Conservation (phyloP, 225 moss, liverwort and hornwort genomes). For the Ulota crispa region DNA sequence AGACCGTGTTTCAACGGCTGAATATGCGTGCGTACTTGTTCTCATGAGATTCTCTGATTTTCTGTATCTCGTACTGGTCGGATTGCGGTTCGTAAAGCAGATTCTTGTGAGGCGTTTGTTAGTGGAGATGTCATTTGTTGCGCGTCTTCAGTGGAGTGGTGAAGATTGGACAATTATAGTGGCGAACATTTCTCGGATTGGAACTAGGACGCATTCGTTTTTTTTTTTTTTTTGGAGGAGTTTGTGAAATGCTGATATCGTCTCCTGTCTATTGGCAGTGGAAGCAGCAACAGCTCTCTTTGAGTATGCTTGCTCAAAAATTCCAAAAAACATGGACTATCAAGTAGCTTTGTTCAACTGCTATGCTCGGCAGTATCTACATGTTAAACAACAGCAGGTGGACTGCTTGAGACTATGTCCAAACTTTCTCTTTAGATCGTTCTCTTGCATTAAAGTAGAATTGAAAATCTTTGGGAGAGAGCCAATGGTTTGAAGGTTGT, state of each 20-base stretch:
- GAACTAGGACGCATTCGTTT: neutral
- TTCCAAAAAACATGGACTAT: constrained; percentile 70
- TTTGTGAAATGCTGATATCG: constrained; percentile 15
- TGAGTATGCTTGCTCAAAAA: constrained; percentile 76
- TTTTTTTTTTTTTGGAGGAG: neutral
- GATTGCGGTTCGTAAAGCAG: neutral
- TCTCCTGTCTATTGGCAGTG: constrained; percentile 45
- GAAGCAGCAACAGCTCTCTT: constrained; percentile 82
- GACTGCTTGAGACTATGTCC: constrained; percentile 7
- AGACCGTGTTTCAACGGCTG: constrained; percentile 84
- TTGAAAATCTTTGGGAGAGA: neutral
- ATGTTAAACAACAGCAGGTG: constrained; percentile 96
- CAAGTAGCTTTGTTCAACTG: constrained; percentile 84
- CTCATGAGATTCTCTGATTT: neutral
- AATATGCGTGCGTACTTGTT: constrained; percentile 52
- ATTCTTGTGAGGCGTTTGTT: neutral
- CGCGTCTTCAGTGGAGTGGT: constrained; percentile 4
- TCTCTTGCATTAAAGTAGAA: neutral
- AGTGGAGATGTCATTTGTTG: neutral
- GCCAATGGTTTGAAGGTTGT: neutral
- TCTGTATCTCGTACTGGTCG: neutral
- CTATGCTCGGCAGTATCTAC: constrained; percentile 82
- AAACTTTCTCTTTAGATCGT: neutral
- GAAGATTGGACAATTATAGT: neutral
- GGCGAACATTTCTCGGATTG: neutral